Percentiles rank a stretch among this genome's conserved stretches.
Conservation (phyloP, 306 rosid genomes). For the Dryas alaskensis region DNA sequence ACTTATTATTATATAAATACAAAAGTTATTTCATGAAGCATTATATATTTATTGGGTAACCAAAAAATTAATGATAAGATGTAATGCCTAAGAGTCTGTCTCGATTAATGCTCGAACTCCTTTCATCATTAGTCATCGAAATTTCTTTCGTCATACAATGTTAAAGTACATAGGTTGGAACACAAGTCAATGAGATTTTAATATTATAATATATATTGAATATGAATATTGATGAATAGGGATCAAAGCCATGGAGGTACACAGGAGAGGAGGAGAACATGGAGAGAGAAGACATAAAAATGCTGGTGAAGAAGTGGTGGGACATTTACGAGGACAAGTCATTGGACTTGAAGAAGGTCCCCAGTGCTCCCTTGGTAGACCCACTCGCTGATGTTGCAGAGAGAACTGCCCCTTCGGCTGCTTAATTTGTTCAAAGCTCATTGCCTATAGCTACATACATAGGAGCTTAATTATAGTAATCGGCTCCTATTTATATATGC, state of each 20-base stretch:
- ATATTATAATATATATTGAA: no score
- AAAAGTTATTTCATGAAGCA: no score
- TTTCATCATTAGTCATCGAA: no score
- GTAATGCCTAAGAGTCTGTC: no score
- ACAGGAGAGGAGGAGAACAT: slow-evolving; percentile 12
- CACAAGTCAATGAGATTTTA: no score
- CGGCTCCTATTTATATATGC: no score
- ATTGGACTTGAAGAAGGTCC: not conserved
- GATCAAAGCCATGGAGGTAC: slow-evolving; percentile 20
- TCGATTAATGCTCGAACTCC: no score
- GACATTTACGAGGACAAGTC: not conserved
- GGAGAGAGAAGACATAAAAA: slow-evolving; percentile 15
- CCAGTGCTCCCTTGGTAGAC: slow-evolving; percentile 4
- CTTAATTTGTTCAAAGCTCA: not conserved
- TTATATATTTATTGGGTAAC: no score
- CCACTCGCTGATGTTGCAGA: not conserved
- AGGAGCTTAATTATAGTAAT: not conserved
- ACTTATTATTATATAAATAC: no score
- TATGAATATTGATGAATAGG: not conserved
- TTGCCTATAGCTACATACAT: not conserved
- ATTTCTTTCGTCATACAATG: no score
- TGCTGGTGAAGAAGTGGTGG: slow-evolving; percentile 15
- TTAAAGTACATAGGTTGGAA: no score
- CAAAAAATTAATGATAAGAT: no score
- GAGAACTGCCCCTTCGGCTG: slow-evolving; percentile 12